phyloP scores from a whole-genome alignment of 768 basidiomycete genomes.

The Tricholoma bakamatsutake region DNA sequence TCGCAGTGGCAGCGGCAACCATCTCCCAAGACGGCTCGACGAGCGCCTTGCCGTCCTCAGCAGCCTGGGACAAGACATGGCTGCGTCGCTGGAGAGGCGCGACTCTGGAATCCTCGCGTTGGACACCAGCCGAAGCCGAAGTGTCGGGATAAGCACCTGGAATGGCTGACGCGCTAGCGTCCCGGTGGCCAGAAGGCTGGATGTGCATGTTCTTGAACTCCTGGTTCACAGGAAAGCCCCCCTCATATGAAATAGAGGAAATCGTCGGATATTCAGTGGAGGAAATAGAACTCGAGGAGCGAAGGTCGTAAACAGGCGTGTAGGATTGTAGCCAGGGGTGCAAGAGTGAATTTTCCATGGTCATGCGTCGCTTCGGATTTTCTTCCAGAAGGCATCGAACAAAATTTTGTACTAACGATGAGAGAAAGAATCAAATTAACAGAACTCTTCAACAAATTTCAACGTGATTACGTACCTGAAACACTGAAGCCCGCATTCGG shows the following conservation, averaged over 20 bases:
- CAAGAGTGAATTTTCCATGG: conserved; percentile 54
- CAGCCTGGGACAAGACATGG: conserved; percentile 41
- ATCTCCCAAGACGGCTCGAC: conserved; percentile 55
- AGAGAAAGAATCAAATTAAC: not conserved
- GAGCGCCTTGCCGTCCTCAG: conserved; percentile 31
- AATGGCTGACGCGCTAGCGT: conserved; percentile 3
- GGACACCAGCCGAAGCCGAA: conserved; percentile 7
- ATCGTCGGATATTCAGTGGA: conserved; percentile 20
- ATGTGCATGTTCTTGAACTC: conserved; percentile 29
- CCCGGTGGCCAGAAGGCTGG: conserved; percentile 7
- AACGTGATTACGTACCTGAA: conserved; percentile 35
- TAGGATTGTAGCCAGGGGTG: conserved; percentile 71
- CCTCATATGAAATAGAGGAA: conserved; percentile 9
- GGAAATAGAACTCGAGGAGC: conserved; percentile 4
- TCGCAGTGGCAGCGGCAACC: conserved; percentile 34
- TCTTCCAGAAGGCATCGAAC: conserved; percentile 57
- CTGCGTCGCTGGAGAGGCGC: conserved; percentile 43
- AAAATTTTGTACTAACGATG: conserved; percentile 54
- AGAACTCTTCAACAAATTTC: not conserved
- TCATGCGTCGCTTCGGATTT: conserved; percentile 65
- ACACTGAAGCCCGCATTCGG: conserved; percentile 29
- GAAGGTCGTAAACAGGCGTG: conserved; percentile 20
- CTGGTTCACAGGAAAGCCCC: conserved; percentile 21
- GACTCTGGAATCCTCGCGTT: conserved; percentile 22
- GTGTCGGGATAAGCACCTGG: conserved; percentile 11